Percentiles rank a stretch among this genome's conserved stretches.
These are phyloP conservation scores for Backusella morwellensis DNA, from an alignment of 192 early-diverging fungal species.

Conservation along the genomic window DNA sequence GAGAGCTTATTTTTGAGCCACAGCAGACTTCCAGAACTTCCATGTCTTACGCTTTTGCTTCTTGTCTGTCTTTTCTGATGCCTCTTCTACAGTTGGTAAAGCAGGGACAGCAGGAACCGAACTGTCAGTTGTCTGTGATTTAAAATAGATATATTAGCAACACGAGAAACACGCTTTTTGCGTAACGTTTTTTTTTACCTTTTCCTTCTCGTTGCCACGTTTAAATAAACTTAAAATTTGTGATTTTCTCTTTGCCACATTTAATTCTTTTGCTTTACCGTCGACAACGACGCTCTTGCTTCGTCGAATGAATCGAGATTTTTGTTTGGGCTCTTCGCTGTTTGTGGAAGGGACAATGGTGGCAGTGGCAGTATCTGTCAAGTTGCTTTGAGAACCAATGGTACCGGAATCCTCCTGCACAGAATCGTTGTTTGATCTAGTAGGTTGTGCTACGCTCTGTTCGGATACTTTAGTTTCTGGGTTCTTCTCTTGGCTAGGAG, in stretches of 20 bases:
- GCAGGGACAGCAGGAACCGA: neutral
- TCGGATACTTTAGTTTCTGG: neutral
- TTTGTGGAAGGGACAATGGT: neutral
- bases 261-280: neutral
- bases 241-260: conserved; percentile 14
- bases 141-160: neutral
- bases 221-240: conserved; percentile 21
- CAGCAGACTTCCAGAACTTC: neutral
- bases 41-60: neutral
- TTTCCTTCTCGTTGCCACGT: conserved; percentile 14
- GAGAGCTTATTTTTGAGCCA: neutral
- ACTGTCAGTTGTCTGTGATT: neutral
- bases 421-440: conserved; percentile 3
- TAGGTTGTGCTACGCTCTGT: neutral
- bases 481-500: neutral
- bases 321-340: neutral
- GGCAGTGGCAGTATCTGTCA: conserved; percentile 1
- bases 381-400: neutral
- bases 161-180: neutral
- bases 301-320: neutral
- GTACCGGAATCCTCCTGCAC: neutral
- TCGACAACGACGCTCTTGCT: neutral
- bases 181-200: neutral
- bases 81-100: neutral
- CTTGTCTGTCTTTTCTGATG: neutral